Conservation (phyloP, 805 yeast species). For the Candida chauliodis region DNA sequence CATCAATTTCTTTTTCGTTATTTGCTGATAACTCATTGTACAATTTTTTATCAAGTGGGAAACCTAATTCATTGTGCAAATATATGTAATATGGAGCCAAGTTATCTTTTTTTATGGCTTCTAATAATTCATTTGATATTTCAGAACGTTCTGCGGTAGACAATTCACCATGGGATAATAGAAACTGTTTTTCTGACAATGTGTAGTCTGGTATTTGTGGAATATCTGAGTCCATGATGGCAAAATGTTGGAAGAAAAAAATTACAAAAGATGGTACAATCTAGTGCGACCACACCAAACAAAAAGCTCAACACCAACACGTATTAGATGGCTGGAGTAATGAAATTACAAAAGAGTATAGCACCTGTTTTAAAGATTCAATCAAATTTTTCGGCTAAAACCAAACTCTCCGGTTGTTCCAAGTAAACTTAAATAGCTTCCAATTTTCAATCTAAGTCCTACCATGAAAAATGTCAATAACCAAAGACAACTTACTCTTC, state of each 20-base stretch:
- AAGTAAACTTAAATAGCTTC: no score
- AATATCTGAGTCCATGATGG: slow-evolving; percentile 43
- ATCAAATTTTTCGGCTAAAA: no score
- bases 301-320: background rate
- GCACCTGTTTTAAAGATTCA: no score
- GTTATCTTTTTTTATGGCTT: slow-evolving; percentile 53
- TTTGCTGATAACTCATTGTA: slow-evolving; percentile 47
- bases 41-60: slow-evolving; percentile 56
- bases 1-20: slow-evolving; percentile 55
- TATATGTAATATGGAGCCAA: slow-evolving; percentile 83
- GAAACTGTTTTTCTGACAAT: slow-evolving; percentile 77
- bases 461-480: no score
- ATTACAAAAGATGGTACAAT: background rate
- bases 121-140: slow-evolving; percentile 42
- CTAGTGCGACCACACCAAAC: background rate
- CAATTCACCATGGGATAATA: slow-evolving; percentile 40
- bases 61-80: slow-evolving; percentile 38
- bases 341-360: no score
- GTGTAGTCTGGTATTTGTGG: slow-evolving; percentile 75
- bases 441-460: no score
- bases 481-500: no score
- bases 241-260: slow-evolving; percentile 2
- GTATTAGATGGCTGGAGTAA: no score
- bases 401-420: no score
- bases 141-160: slow-evolving; percentile 39